These are phyloP conservation scores for Mimosa pudica DNA, from an alignment of 306 rosid genomes.

Conservation along the genomic window DNA sequence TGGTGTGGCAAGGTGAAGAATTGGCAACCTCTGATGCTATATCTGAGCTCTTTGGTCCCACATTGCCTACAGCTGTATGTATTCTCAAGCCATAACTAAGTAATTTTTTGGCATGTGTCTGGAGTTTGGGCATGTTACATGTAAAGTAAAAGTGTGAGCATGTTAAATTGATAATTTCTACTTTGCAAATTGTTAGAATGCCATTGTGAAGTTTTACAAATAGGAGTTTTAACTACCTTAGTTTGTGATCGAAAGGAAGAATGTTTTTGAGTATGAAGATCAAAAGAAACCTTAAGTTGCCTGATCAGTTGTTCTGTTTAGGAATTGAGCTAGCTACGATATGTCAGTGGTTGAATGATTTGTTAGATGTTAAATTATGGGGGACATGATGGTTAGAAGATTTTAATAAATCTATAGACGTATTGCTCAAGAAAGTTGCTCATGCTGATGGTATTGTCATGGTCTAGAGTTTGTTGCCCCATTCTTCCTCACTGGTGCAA, in stretches of 20 bases:
- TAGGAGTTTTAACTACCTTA: not conserved
- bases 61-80: constrained; percentile 86
- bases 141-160: not conserved
- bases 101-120: constrained; percentile 7
- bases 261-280: constrained; percentile 12
- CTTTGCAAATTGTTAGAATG: constrained; percentile 12
- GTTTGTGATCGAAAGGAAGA: not conserved
- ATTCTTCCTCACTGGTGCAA: not conserved
- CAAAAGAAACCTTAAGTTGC: constrained; percentile 18
- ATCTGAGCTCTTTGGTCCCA: constrained; percentile 63
- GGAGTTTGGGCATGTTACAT: constrained; percentile 3
- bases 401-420: constrained; percentile 17
- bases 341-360: constrained; percentile 13
- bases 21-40: constrained; percentile 62
- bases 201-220: not conserved
- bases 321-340: constrained; percentile 7
- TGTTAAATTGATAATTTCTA: constrained; percentile 2
- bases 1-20: constrained; percentile 76
- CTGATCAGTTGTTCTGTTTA: constrained; percentile 20
- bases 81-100: constrained; percentile 29
- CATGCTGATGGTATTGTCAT: constrained; percentile 8
- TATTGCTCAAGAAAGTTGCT: constrained; percentile 3
- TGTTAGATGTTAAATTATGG: constrained; percentile 12
- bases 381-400: not conserved
- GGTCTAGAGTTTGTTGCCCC: constrained; percentile 18